Percentiles rank a stretch among this genome's conserved stretches.
These are phyloP conservation scores for Gossypium australe DNA, from an alignment of 345 rosid species.

Conservation along the genomic window DNA sequence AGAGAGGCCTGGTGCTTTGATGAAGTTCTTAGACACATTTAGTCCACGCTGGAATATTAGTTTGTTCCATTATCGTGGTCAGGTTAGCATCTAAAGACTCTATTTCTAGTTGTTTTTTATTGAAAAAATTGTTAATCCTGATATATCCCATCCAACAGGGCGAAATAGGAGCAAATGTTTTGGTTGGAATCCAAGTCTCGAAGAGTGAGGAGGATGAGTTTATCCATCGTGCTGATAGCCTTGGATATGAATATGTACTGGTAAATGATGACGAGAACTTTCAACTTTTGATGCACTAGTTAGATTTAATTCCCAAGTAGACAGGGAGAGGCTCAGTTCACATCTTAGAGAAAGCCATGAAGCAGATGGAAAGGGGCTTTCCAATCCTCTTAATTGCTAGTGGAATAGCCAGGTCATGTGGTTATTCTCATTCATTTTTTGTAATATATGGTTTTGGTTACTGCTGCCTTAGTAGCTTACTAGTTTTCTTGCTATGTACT, in stretches of 20 bases:
- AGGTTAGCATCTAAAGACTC: conserved; percentile 39
- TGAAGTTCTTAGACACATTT: conserved; percentile 87
- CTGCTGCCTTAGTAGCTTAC: background rate
- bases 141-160: conserved; percentile 46
- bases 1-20: conserved; percentile 88
- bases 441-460: background rate
- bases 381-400: background rate
- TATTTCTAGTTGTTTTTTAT: background rate
- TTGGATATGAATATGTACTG: conserved; percentile 64
- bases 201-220: conserved; percentile 60
- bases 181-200: conserved; percentile 77
- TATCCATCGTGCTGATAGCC: conserved; percentile 37
- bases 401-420: background rate
- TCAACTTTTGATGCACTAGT: conserved; percentile 69
- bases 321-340: background rate
- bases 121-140: background rate
- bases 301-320: background rate
- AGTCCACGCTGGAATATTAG: conserved; percentile 97
- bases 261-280: conserved; percentile 57
- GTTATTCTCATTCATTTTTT: background rate
- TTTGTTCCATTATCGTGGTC: conserved; percentile 86
- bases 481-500: background rate
- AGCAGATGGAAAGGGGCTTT: background rate
- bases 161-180: conserved; percentile 84
- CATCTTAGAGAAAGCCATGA: background rate